phyloP scores from a whole-genome alignment of 106 monocot species.

The Dioscorea dumetorum region DNA sequence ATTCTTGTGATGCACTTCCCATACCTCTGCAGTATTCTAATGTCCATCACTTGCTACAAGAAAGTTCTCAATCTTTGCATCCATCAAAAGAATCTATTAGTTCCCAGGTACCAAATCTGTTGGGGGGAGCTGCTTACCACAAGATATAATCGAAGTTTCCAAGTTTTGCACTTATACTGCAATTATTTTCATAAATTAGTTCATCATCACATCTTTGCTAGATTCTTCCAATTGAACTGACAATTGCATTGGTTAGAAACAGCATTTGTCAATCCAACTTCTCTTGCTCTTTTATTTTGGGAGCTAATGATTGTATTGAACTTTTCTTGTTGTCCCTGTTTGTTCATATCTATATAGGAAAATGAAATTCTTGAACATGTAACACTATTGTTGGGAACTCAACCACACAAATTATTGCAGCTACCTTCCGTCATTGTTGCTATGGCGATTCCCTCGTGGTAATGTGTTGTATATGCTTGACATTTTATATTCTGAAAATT shows the following conservation, averaged over 20 bases:
- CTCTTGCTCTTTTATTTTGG: not conserved
- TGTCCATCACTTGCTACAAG: constrained; percentile 35
- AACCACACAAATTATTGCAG: constrained; percentile 48
- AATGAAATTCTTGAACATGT: constrained; percentile 55
- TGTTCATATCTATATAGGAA: constrained; percentile 30
- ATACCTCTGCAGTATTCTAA: constrained; percentile 35
- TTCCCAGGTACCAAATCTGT: constrained; percentile 26
- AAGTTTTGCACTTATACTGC: not conserved
- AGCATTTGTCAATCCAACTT: not conserved
- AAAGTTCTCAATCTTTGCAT: constrained; percentile 8
- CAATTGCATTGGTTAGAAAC: not conserved
- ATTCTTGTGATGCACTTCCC: constrained; percentile 33
- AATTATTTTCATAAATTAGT: not conserved
- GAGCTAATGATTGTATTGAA: not conserved
- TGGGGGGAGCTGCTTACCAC: not conserved
- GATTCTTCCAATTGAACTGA: not conserved
- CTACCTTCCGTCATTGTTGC: constrained; percentile 55
- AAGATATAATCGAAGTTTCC: not conserved
- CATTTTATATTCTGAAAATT: not conserved
- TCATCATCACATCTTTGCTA: not conserved
- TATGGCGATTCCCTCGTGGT: constrained; percentile 58
- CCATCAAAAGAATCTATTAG: constrained; percentile 11
- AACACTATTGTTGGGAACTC: constrained; percentile 22
- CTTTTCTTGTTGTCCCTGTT: not conserved
- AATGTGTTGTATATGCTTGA: constrained; percentile 3